Percentiles rank a stretch among this genome's conserved stretches.
These are phyloP conservation scores for Aspergillus pseudoglaucus DNA, from an alignment of 2,329 filamentous ascomycete species.

Conservation along the genomic window DNA sequence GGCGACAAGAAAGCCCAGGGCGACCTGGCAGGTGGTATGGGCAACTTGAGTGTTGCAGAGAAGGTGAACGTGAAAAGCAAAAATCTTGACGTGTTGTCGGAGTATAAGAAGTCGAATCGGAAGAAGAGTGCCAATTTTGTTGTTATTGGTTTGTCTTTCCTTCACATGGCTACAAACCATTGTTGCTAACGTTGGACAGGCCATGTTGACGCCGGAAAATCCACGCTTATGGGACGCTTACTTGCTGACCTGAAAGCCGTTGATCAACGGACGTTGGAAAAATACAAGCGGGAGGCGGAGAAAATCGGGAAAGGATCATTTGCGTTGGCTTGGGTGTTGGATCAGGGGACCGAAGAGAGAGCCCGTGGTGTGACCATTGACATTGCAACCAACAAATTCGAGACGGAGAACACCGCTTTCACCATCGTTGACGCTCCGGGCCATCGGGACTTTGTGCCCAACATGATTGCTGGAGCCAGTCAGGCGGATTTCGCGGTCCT, in stretches of 20 bases:
- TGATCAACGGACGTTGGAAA: slow-evolving; percentile 80
- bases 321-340: slow-evolving; percentile 92
- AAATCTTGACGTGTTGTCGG: slow-evolving; percentile 75
- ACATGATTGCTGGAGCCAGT: slow-evolving; percentile 96
- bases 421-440: slow-evolving; percentile 94
- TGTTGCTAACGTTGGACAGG: slow-evolving; percentile 46
- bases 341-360: slow-evolving; percentile 84
- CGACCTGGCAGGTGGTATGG: slow-evolving; percentile 44
- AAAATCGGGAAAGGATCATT: slow-evolving; percentile 93
- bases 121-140: slow-evolving; percentile 88
- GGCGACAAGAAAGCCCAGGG: slow-evolving; percentile 36
- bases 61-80: slow-evolving; percentile 57
- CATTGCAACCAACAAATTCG: slow-evolving; percentile 90
- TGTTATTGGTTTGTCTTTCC: slow-evolving; percentile 64
- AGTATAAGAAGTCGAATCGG: slow-evolving; percentile 66
- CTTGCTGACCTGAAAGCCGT: slow-evolving; percentile 83
- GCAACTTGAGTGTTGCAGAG: slow-evolving; percentile 45
- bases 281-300: slow-evolving; percentile 80
- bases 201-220: slow-evolving; percentile 96
- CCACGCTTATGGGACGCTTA: slow-evolving; percentile 92
- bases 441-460: slow-evolving; percentile 92
- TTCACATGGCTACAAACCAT: slow-evolving; percentile 6
- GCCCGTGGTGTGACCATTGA: slow-evolving; percentile 91
- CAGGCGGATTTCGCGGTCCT: slow-evolving; percentile 94
- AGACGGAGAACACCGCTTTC: slow-evolving; percentile 78